A percentile compares a stretch with the other conserved stretches of the same genome.
Evolutionary conservation across 257 asterid species (phyloP).

Genomic region (Salvia miltiorrhiza): DNA sequence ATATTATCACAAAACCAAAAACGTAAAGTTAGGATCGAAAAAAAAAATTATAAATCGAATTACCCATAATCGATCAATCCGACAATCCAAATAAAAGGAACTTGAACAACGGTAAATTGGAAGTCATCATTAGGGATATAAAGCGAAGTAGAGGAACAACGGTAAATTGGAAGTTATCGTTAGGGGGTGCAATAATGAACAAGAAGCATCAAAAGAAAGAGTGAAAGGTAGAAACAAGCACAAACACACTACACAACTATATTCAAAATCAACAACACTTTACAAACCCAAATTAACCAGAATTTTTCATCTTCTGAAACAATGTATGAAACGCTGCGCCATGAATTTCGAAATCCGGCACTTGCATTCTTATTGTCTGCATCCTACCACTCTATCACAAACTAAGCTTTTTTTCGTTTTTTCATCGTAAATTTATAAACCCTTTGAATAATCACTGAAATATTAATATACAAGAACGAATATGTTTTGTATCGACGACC

Average conservation of each 20-base stretch:
- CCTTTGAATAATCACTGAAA: background rate
- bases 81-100: too few relatives aligned
- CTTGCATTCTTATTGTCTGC: background rate
- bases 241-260: background rate
- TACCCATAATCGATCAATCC: too few relatives aligned
- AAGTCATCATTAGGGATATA: too few relatives aligned
- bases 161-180: too few relatives aligned
- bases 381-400: slow-evolving; percentile 3
- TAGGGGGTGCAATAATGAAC: too few relatives aligned
- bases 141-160: too few relatives aligned
- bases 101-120: too few relatives aligned
- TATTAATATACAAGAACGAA: slow-evolving; percentile 9
- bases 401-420: background rate
- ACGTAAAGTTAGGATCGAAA: too few relatives aligned
- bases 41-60: too few relatives aligned
- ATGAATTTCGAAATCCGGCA: slow-evolving; percentile 1
- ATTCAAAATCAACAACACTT: background rate
- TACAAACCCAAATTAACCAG: background rate
- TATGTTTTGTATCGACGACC: background rate
- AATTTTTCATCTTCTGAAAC: background rate
- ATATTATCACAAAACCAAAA: too few relatives aligned
- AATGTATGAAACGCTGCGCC: background rate
- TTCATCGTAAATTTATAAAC: background rate
- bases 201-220: background rate
- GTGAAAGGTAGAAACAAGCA: background rate